Conservation (phyloP, 768 basidiomycete genomes). For the Lentinula edodes region DNA sequence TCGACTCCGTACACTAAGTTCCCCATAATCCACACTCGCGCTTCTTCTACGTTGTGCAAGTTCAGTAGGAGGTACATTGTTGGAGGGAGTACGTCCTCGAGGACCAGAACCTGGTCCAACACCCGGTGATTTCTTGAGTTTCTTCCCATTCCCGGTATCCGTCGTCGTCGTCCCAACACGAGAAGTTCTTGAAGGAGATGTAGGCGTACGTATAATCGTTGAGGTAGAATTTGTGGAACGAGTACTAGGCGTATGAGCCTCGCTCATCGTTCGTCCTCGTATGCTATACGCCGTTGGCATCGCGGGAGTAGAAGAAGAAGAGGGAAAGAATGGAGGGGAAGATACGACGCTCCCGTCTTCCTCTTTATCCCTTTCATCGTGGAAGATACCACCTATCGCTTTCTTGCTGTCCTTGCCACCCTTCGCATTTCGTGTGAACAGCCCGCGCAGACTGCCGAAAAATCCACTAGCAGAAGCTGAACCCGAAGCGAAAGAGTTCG, state of each 20-base stretch:
- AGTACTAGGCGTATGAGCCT: neutral
- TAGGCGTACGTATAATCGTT: too few species aligned
- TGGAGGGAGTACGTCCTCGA: neutral
- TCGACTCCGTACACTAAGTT: constrained; percentile 15
- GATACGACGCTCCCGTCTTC: constrained; percentile 6
- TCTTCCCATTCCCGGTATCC: neutral
- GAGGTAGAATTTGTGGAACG: too few species aligned
- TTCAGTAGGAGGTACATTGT: neutral
- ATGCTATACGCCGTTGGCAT: too few species aligned
- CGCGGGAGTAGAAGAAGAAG: too few species aligned
- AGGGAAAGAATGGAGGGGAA: neutral
- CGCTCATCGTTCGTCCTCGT: neutral
- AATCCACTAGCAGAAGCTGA: constrained; percentile 3
- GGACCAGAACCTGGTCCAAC: neutral
- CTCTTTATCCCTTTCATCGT: constrained; percentile 1
- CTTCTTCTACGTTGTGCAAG: neutral
- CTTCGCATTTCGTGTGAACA: neutral
- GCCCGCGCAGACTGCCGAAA: constrained; percentile 7
- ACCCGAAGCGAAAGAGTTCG: neutral
- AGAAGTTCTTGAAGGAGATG: neutral
- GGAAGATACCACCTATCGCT: constrained; percentile 14
- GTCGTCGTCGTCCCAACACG: neutral
- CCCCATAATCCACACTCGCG: constrained; percentile 10
- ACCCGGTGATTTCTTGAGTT: neutral
- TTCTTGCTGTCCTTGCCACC: constrained; percentile 9